phyloP scores from a whole-genome alignment of 805 yeast species.

The Lipomyces oligophaga region DNA sequence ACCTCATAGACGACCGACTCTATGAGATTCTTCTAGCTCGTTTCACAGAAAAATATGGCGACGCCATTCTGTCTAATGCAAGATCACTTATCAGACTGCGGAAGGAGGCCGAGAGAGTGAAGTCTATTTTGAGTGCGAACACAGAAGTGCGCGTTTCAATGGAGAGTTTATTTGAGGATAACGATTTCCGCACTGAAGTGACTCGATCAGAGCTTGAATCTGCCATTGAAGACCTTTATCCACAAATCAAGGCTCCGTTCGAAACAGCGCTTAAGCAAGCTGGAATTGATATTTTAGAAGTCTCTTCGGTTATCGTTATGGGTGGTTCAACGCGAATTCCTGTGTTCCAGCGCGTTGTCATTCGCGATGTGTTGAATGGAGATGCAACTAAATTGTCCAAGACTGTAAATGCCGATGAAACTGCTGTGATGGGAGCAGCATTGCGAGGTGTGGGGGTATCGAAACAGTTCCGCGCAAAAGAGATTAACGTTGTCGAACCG shows the following conservation, averaged over 20 bases:
- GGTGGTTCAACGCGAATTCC: slow-evolving; percentile 96
- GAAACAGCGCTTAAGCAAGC: slow-evolving; percentile 45
- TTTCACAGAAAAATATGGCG: slow-evolving; percentile 49
- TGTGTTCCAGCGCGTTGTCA: slow-evolving; percentile 58
- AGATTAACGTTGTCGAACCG: slow-evolving; percentile 56
- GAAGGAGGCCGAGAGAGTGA: slow-evolving; percentile 86
- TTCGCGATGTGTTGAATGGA: slow-evolving; percentile 20
- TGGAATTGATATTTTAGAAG: slow-evolving; percentile 36
- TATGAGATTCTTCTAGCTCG: slow-evolving; percentile 57
- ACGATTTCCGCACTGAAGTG: slow-evolving; percentile 65
- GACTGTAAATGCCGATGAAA: slow-evolving; percentile 92
- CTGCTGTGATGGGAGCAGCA: slow-evolving; percentile 88
- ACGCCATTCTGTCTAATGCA: slow-evolving; percentile 45
- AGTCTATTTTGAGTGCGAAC: slow-evolving; percentile 82
- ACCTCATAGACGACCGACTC: slow-evolving; percentile 61
- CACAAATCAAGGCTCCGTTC: slow-evolving; percentile 54
- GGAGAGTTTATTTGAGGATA: slow-evolving; percentile 69
- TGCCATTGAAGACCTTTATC: slow-evolving; percentile 43
- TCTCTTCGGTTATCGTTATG: slow-evolving; percentile 67
- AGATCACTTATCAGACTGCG: slow-evolving; percentile 64
- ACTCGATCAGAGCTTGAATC: slow-evolving; percentile 80
- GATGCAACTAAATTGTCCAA: slow-evolving; percentile 65
- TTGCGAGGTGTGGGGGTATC: slow-evolving; percentile 72
- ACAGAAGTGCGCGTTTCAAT: slow-evolving; percentile 69
- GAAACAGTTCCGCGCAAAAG: slow-evolving; percentile 61